Evolutionary conservation across 2,329 filamentous ascomycete genomes (phyloP), one percentile per base, ranked within the genome.

Genomic region (Pestalotiopsis sp.): DNA sequence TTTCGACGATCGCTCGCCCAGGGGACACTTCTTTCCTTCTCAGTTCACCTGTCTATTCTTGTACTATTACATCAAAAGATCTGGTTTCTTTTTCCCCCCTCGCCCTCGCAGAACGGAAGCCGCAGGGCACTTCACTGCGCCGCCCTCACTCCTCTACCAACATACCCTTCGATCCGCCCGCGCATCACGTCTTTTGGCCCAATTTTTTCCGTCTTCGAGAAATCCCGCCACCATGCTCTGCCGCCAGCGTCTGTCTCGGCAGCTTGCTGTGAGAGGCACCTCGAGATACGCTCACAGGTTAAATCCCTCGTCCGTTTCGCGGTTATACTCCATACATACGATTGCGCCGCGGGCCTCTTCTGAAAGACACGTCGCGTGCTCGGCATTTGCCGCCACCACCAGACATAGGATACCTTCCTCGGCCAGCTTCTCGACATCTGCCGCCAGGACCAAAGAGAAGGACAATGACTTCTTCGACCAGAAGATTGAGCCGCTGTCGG

Each of bases 381-480:
- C 72, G 39, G 62, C 70, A 66, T 67, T 69, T 9, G 68, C 70
- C 20, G 68, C 68, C 71, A 11, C 67, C 56, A 58, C 69, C 20
- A 63, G 59, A 35, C 24, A 60, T 26, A 56, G 56, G 64, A 58
- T 30, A 71, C 20, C 20, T 40, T 68, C 72, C 38, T 72, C 69
- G 26, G 67, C 78, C 48, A 71, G 68, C 35, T 81, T 82, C 73
- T 82, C 81, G 22, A 82, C 80, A 4, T 78, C 80, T 24, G 65
- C 75, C 3, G 67, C 74, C 11, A 73, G 75, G 62, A 72, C 73
- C 66, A 81, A 82, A 80, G 75, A 80, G 67, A 84, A 85, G 68
- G 80, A 78, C 4, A 77, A 77, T 55, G 81, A 82, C 22, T 87
- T 87, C 71, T 86, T 88, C 68, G 84, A 88, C 70, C 80, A 81